Base-by-base conservation (phyloP, 805 yeast species). In the Kuraishia hungarica region DNA sequence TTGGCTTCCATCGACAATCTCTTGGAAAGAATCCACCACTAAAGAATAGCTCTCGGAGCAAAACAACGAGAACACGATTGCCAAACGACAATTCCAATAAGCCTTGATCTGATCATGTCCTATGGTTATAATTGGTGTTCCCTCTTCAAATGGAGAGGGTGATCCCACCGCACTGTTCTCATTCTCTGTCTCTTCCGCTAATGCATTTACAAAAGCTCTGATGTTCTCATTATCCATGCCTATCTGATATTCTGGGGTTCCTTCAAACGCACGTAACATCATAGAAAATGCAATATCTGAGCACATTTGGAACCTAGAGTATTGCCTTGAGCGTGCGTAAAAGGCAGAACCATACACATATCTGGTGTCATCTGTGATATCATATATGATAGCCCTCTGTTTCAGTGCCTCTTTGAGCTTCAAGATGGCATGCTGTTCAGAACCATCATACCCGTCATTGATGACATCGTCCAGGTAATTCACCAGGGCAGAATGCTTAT, bases 21-120 rank as follows among this genome's bases (percentile, higher is more conserved):
- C 50, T 4, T 61, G 59, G 53, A 63, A 62, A 10, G 61, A 63
- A 2, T 59, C 59, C 21, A 62, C 62, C 39, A 64, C 68, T 1
- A 51, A 51, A 3, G 53, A 50, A 49, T 65, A 69, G 53, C 67
- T 61, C 50, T 60, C 60, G 20, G 57, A 54, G 23, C 61, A 54
- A 55, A 67, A 70, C 22, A 56, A 48, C 1, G 64, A 62, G 48
- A 63, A 66, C 5, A 69, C 13, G 19, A 67, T 48, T 47, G 60
- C 57, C 69, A 69, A 68, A 20, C 67, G 60, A 35, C 70, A 62
- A 17, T 60, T 64, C 66, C 66, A 69, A 55, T 66, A 68, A 3
- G 66, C 57, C 2, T 61, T 55, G 7, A 61, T 55, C 48, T 64
- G 69, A 20, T 39, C 53, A 13, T 19, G 20, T 10, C 51, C 28